A percentile compares a stretch with the other conserved stretches of the same genome.
phyloP scores from a whole-genome alignment of 345 rosid species.

The Eucalyptus sp. region DNA sequence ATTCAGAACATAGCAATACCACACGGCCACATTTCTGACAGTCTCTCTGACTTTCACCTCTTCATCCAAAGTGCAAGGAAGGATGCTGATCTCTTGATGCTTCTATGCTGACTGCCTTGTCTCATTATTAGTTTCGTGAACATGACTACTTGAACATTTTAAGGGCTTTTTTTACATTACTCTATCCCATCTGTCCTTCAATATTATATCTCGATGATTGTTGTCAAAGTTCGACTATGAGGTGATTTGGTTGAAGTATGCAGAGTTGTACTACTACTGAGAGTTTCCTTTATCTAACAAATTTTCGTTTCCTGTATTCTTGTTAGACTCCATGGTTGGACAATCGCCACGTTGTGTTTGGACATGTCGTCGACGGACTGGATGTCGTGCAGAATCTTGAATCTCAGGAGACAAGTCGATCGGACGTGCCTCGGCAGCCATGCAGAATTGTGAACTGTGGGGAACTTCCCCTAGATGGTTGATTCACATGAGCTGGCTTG shows the following conservation, averaged over 20 bases:
- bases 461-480: conserved; percentile 61
- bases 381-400: conserved; percentile 66
- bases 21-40: neutral
- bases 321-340: conserved; percentile 81
- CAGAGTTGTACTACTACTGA: neutral
- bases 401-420: conserved; percentile 62
- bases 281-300: neutral
- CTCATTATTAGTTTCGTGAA: neutral
- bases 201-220: neutral
- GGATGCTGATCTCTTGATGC: neutral
- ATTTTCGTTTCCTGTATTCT: neutral
- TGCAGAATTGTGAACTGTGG: conserved; percentile 80
- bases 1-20: neutral
- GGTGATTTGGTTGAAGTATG: neutral
- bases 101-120: neutral
- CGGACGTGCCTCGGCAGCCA: conserved; percentile 45
- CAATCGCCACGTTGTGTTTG: conserved; percentile 84
- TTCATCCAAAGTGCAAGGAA: neutral
- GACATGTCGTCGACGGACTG: conserved; percentile 72
- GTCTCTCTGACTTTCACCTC: neutral
- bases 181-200: neutral
- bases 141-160: neutral
- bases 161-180: neutral
- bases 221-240: neutral
- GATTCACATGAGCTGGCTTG: conserved; percentile 2